phyloP scores from a whole-genome alignment of 768 basidiomycete species.

The Lactifluus echinatus region DNA sequence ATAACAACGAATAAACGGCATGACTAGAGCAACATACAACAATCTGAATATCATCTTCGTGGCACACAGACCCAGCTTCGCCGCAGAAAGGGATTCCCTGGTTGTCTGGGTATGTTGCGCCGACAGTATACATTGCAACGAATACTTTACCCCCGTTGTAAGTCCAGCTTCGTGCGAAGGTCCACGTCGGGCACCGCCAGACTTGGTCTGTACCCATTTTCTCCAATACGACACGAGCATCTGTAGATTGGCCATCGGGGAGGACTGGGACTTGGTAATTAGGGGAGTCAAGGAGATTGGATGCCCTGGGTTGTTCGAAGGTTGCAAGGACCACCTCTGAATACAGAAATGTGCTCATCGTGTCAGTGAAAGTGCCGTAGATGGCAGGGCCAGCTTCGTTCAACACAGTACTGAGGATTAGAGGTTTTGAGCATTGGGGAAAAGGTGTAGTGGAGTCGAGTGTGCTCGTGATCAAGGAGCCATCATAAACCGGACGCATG shows the following conservation, averaged over 20 bases:
- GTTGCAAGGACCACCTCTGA: constrained; percentile 31
- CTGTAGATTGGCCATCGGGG: constrained; percentile 29
- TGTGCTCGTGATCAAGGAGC: constrained; percentile 56
- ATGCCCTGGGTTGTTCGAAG: constrained; percentile 41
- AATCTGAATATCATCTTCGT: constrained; percentile 77
- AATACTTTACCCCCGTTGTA: constrained; percentile 54
- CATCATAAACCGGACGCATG: constrained; percentile 60
- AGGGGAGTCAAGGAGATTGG: constrained; percentile 34
- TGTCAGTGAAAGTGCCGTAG: constrained; percentile 33
- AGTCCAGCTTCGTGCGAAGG: constrained; percentile 63
- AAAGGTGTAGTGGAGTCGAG: constrained; percentile 54
- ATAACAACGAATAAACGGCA: constrained; percentile 28
- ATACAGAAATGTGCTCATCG: constrained; percentile 36
- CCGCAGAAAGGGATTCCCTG: constrained; percentile 47
- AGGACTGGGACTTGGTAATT: constrained; percentile 36
- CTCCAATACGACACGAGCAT: constrained; percentile 50
- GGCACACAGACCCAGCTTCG: constrained; percentile 52
- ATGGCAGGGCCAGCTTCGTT: constrained; percentile 69
- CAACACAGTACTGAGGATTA: constrained; percentile 61
- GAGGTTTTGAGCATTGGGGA: constrained; percentile 50
- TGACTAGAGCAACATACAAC: constrained; percentile 39
- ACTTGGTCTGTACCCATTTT: constrained; percentile 57
- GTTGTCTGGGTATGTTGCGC: constrained; percentile 68
- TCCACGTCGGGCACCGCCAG: constrained; percentile 66
- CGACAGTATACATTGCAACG: constrained; percentile 55